Base-by-base conservation (phyloP, 2,329 filamentous ascomycete genomes). In the Colletotrichum sidae region DNA sequence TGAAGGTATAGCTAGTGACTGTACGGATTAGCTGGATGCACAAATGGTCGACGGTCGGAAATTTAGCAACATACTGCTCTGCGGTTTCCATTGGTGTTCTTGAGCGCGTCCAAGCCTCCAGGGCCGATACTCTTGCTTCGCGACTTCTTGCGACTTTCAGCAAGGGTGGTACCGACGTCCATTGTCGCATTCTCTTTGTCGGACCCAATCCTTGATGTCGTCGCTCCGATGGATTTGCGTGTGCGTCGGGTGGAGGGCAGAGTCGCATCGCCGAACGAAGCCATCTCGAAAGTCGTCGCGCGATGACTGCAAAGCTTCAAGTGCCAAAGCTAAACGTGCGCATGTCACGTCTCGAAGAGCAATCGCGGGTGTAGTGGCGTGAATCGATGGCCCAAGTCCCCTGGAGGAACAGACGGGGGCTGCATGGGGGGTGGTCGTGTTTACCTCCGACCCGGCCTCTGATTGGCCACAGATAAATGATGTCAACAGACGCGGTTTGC, bases 121-220 rank as follows among this genome's bases (percentile, higher is more conserved):
- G 96, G 95, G 2, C 96, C 96, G 70, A 99, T 90, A 79, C 95
- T 98, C 83, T 97, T 98, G 80, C 95, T 97, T 70, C 96, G 90
- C 64, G 91, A 92, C 80, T 94, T 95, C 80, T 85, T 86, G 68
- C 85, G 82, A 73, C 77, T 83, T 64, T 81, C 82, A 37, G 81
- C 83, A 69, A 84, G 74, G 62, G 81, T 79, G 69, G 85, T 84
- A 67, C 83, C 85, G 61, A 91, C 77, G 70, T 93, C 90, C 47
- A 90, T 80, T 3, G 90, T 92, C 73, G 87, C 85, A 83, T 96
- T 96, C 75, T 96, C 93, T 77, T 93, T 94, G 72, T 93, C 90
- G 74, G 76, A 76, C n/a, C 38, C 45, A 38, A 66, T 69, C 12
- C 44, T 49, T 11, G 60, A 55, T 12, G 44, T 62, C 6, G 55